Conservation (phyloP, 306 rosid genomes). For the Trichosanthes truncata region DNA sequence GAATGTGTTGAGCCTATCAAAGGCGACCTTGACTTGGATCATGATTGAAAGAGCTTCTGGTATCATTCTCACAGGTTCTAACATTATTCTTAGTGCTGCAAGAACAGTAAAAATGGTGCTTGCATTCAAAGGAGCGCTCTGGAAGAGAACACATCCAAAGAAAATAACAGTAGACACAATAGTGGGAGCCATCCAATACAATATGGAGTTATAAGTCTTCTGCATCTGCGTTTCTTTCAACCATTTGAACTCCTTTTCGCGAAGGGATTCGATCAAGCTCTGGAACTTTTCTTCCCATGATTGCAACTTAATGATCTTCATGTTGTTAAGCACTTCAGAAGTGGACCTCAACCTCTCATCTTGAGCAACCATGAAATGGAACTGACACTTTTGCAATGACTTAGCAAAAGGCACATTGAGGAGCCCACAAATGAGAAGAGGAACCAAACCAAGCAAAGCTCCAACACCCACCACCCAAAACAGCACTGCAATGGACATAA, state of each 20-base stretch:
- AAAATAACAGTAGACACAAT: constrained; percentile 49
- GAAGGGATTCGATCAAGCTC: constrained; percentile 26
- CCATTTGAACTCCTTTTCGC: constrained; percentile 56
- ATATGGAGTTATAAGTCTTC: constrained; percentile 28
- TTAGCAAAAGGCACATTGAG: constrained; percentile 56
- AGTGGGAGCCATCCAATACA: constrained; percentile 72
- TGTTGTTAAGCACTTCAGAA: constrained; percentile 68
- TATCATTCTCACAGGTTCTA: constrained; percentile 67
- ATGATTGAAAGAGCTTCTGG: constrained; percentile 60
- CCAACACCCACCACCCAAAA: constrained; percentile 50
- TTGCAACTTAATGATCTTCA: constrained; percentile 71
- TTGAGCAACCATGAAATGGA: constrained; percentile 57
- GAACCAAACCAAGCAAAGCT: constrained; percentile 56
- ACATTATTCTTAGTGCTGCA: constrained; percentile 45
- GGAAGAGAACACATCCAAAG: constrained; percentile 35
- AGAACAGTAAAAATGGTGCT: constrained; percentile 71
- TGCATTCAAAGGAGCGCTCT: constrained; percentile 59
- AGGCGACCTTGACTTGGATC: constrained; percentile 70
- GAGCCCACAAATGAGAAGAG: constrained; percentile 45
- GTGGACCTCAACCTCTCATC: constrained; percentile 69
- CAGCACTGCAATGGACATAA: constrained; percentile 36
- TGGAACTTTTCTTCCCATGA: constrained; percentile 80
- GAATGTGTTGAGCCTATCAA: constrained; percentile 45
- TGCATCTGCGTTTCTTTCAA: constrained; percentile 30
- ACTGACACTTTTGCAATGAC: constrained; percentile 41